Conservation (phyloP, 2,329 filamentous ascomycete genomes). For the Lachnellula willkommii region DNA sequence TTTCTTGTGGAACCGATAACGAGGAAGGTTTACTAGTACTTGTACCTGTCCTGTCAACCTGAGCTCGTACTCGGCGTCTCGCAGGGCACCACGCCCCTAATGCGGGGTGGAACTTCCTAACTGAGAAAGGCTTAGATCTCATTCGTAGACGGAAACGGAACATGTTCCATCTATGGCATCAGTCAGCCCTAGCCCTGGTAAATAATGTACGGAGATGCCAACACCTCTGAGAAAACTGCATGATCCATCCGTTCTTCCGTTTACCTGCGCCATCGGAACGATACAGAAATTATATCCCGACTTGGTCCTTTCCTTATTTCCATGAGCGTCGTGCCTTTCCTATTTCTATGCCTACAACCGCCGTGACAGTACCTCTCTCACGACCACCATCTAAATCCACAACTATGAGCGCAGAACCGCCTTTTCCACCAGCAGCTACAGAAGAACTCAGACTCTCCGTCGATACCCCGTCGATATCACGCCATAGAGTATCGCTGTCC, state of each 20-base stretch:
- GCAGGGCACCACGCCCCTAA: not conserved
- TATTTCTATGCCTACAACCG: conserved; percentile 10
- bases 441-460: conserved; percentile 10
- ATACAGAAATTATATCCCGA: not conserved
- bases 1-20: too few relatives aligned
- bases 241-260: not conserved
- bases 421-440: conserved; percentile 12
- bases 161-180: not conserved
- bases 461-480: conserved; percentile 10
- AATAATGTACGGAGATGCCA: too few relatives aligned
- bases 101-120: not conserved
- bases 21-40: too few relatives aligned
- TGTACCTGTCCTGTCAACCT: too few relatives aligned
- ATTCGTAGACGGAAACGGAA: not conserved
- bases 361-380: conserved; percentile 10
- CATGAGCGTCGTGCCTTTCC: conserved; percentile 2
- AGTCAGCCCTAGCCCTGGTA: not conserved
- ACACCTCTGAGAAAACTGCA: too few relatives aligned
- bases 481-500: conserved; percentile 15
- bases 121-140: not conserved
- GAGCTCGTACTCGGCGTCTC: too few relatives aligned
- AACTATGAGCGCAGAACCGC: conserved; percentile 22
- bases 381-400: not conserved
- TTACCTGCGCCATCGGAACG: not conserved
- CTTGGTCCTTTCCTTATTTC: not conserved